Evolutionary conservation across 2,329 filamentous ascomycete species (phyloP).

Genomic region (Huntiella bhutanensis): DNA sequence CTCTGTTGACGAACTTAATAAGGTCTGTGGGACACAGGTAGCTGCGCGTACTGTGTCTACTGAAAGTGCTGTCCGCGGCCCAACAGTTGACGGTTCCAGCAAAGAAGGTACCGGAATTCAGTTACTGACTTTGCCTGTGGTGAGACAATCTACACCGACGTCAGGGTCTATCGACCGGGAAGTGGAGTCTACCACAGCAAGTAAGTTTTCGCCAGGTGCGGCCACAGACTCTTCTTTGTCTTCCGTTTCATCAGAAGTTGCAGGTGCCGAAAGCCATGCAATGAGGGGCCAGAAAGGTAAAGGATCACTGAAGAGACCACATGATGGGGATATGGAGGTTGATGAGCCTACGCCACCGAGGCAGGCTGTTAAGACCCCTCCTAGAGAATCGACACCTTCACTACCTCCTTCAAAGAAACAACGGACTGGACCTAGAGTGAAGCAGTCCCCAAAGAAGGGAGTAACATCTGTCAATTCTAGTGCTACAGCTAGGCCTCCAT

Average conservation of each 20-base stretch:
- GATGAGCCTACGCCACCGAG: conserved; percentile 28
- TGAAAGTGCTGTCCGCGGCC: conserved; percentile 23
- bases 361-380: conserved; percentile 29
- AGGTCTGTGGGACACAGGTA: conserved; percentile 12
- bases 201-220: not conserved
- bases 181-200: conserved; percentile 1
- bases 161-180: conserved; percentile 6
- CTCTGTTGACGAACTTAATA: conserved; percentile 7
- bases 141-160: not conserved
- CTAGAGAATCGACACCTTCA: conserved; percentile 41
- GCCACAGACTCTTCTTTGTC: conserved; percentile 6
- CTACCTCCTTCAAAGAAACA: conserved; percentile 39
- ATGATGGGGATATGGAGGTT: conserved; percentile 35
- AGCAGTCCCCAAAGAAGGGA: conserved; percentile 64
- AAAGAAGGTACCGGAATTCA: conserved; percentile 3
- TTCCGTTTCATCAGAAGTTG: not conserved
- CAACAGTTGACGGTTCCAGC: not conserved
- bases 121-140: conserved; percentile 5
- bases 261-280: not conserved
- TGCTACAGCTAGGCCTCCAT: conserved; percentile 46
- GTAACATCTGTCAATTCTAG: conserved; percentile 38
- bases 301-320: conserved; percentile 31
- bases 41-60: conserved; percentile 17
- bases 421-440: conserved; percentile 43
- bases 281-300: conserved; percentile 3